Conservation (phyloP, 2,329 filamentous ascomycete genomes). For the Whalleya microplaca region DNA sequence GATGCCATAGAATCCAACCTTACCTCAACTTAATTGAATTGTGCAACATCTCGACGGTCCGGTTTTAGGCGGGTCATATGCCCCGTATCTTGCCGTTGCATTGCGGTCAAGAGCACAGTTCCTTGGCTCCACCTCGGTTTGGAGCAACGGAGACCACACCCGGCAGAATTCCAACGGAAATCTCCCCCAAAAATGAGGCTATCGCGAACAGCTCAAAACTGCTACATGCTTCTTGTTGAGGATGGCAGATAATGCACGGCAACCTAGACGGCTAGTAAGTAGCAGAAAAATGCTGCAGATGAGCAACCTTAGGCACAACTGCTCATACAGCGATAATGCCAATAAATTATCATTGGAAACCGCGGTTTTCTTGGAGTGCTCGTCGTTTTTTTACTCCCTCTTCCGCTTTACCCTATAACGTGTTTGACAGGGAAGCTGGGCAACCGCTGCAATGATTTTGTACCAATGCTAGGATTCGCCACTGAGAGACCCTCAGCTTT, state of each 20-base stretch:
- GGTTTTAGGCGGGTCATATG: slow-evolving; percentile 6
- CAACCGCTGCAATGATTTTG: not conserved
- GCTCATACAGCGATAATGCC: slow-evolving; percentile 3
- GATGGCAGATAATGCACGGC: slow-evolving; percentile 12
- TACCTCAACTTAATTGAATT: slow-evolving; percentile 14
- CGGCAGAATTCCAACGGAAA: slow-evolving; percentile 20
- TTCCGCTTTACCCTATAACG: not conserved
- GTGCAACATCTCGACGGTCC: slow-evolving; percentile 16
- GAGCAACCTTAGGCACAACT: slow-evolving; percentile 3
- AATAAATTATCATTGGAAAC: not conserved
- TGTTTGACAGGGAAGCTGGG: not conserved
- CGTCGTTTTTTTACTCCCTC: slow-evolving; percentile 1
- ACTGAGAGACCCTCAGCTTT: not conserved
- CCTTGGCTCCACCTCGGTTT: slow-evolving; percentile 27
- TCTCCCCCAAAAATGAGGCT: slow-evolving; percentile 18
- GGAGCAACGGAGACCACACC: slow-evolving; percentile 21
- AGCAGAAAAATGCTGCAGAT: not conserved
- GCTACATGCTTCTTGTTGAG: slow-evolving; percentile 1
- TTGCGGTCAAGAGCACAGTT: slow-evolving; percentile 21
- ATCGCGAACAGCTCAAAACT: slow-evolving; percentile 19
- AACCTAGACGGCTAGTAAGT: slow-evolving; percentile 1
- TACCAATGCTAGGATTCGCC: not conserved
- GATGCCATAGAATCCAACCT: slow-evolving; percentile 5
- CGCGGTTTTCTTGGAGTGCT: slow-evolving; percentile 1
- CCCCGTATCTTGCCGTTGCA: slow-evolving; percentile 26